Evolutionary conservation across 306 rosid genomes (phyloP).

Genomic region (Corylus americana): DNA sequence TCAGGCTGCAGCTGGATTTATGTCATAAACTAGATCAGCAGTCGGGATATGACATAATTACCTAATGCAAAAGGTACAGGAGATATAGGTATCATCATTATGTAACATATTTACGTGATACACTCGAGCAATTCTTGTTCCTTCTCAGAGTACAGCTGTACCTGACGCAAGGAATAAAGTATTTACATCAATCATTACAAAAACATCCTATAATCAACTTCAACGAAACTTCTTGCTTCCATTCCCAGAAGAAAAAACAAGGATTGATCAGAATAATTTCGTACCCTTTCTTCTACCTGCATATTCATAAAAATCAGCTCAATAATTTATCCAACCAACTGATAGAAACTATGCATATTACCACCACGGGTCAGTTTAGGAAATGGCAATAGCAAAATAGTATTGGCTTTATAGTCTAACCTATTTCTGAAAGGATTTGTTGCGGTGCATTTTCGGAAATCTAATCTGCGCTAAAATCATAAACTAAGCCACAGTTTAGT

Average conservation of each 20-base stretch:
- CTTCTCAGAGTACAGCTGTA: background rate
- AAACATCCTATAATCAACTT: background rate
- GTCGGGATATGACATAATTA: too few relatives aligned
- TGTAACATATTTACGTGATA: background rate
- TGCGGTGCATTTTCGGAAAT: too few relatives aligned
- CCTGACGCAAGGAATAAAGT: background rate
- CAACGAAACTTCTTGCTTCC: background rate
- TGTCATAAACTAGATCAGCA: too few relatives aligned
- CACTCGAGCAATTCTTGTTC: background rate
- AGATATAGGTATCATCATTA: background rate
- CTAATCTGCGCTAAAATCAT: too few relatives aligned
- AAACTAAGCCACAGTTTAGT: too few relatives aligned
- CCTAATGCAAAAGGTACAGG: too few relatives aligned
- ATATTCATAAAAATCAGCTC: background rate
- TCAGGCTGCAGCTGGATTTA: too few relatives aligned
- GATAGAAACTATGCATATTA: background rate
- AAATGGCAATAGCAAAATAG: too few relatives aligned
- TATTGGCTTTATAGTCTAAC: too few relatives aligned
- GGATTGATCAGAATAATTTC: background rate
- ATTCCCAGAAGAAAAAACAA: too few relatives aligned
- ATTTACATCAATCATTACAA: background rate
- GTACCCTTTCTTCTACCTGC: slow-evolving; percentile 1
- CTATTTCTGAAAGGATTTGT: too few relatives aligned
- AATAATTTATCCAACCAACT: background rate
- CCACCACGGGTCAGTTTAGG: too few relatives aligned